phyloP scores from a whole-genome alignment of 345 rosid genomes.

The Eucalyptus melliodora region DNA sequence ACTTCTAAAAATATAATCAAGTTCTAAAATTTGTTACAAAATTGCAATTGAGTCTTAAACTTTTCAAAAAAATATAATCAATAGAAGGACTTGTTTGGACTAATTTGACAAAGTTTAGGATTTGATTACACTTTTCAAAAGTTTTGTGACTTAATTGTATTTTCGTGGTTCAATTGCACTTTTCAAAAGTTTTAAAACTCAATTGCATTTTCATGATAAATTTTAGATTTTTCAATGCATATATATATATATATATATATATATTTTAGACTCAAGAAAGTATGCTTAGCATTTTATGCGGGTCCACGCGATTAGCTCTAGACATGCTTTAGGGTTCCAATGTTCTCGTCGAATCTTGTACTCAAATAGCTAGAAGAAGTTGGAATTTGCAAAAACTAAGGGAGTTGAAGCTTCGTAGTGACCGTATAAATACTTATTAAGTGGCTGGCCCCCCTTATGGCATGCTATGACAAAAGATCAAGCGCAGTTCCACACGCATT shows the following conservation, averaged over 20 bases:
- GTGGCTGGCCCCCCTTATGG: not conserved
- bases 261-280: not conserved
- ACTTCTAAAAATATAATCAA: no score
- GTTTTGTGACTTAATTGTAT: not conserved
- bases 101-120: fast-evolving
- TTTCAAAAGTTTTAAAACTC: no score
- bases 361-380: not conserved
- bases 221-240: no score
- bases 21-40: no score
- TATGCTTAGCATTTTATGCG: not conserved
- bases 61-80: no score
- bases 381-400: not conserved
- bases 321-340: not conserved
- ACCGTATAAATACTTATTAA: not conserved
- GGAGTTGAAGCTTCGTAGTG: not conserved
- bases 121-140: no score
- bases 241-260: no score
- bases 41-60: fast-evolving
- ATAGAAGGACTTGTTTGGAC: fast-evolving
- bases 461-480: not conserved
- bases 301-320: not conserved
- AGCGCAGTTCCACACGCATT: not conserved
- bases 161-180: no score
- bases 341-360: not conserved
- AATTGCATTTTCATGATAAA: no score